Evolutionary conservation across 1,284 basidiomycete species (phyloP), one percentile per base, ranked within the genome.

Genomic region (Porodaedalea pini): DNA sequence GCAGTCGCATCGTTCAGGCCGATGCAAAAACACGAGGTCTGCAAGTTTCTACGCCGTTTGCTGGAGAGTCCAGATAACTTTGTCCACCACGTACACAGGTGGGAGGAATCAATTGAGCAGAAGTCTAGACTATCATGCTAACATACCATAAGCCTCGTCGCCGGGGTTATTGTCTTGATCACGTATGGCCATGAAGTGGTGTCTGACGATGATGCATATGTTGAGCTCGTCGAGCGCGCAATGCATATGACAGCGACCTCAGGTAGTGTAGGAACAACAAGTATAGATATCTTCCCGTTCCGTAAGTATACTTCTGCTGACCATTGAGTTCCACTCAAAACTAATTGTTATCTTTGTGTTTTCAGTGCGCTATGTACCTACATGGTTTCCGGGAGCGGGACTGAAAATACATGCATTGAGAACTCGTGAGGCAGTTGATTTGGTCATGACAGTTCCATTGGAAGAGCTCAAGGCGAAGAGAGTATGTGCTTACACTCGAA

Each of bases 81-180:
- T 56, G 13, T 61, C 44, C 56, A 57, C 6, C 64, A 67, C 48
- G 54, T 69, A 36, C 62, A 61, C 21, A 64, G 66, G 69, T 68
- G 58, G 8, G 65, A 55, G n/a, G 39, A 23, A 56, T 64, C n/a
- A 44, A 25, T 8, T 41, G 23, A 40, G 39, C 41, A 64, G 36
- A 58, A 19, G 19, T 19, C n/a, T n/a, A 13, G n/a, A 23, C 2
- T 4, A 2, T 11, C 8, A 23, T 23, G 27, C 50, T 27, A 27
- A 34, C 29, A 44, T 13, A n/a, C 23, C n/a, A 15, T 4, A 17
- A 58, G 57, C 8, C 44, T 48, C n/a, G 11, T 48, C 32, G 51
- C 57, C 2, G 36, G 43, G 3, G 32, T 37, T 5, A 37, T 54
- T 7, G 21, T 54, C 7, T 27, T 47, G 51, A 25, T 41, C 8